Base-by-base conservation (phyloP, 768 basidiomycete genomes). In the Tubosaeta sp. region DNA sequence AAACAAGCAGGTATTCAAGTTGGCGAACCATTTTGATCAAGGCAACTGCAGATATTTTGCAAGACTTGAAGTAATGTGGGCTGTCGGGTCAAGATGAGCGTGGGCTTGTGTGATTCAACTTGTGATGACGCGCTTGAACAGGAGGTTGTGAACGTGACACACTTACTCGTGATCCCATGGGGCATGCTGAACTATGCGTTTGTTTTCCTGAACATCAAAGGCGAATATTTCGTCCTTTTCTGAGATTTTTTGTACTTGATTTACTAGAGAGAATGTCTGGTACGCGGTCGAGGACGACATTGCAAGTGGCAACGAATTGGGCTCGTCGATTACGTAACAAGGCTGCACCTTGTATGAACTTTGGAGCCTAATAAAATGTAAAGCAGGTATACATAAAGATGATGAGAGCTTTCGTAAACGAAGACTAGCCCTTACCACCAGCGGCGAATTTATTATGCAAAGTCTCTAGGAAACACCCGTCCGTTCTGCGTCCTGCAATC, bases 21-120 rank as follows among this genome's bases (percentile, higher is more conserved):
- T 16, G 36, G 49, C 64, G 48, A 59, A 87, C 87, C 81, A 97
- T 97, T 79, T 98, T 99, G 60, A 98, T 91, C 47, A 99, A 71
- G 12, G 95, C 93, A 24, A 97, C 83, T 0, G 92, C 92, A 0
- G 93, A 95, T 60, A 99, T 98, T 73, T 91, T 94, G 70, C 88
- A 99, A 69, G 81, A 78, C 65, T 86, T 92, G 72, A 90, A 89
- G 72, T 84, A 85, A 59, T 87, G 83, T 0, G 86, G 85, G 57
- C 89, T 91, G 57, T 54, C 0, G 24, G 29, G 29, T 34, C 8
- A 24, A 3, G 18, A 49, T 52, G 48, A 60, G 43, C 21, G 36
- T 34, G 38, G 31, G n/a, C 7, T 35, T 5, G 34, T 35, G 13
- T 34, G 16, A 16, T 34, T 13, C 2, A 11, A n/a, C n/a, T n/a